These are phyloP conservation scores for Lachancea waltii DNA, from an alignment of 805 yeast genomes.

Conservation along the genomic window DNA sequence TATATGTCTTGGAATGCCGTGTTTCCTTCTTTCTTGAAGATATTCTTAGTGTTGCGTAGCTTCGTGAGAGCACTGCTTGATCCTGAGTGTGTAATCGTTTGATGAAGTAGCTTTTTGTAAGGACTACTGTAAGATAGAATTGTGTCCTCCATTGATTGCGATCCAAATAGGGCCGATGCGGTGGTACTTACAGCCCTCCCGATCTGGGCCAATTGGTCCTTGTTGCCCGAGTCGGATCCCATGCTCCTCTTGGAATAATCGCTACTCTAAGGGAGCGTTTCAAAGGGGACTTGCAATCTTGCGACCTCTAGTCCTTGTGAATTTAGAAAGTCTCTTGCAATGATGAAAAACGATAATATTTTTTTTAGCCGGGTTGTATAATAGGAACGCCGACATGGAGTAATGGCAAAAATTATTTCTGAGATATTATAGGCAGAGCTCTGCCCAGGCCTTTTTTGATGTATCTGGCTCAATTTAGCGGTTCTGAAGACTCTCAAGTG, in stretches of 20 bases:
- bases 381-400: too few relatives aligned
- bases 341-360: too few relatives aligned
- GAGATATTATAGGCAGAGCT: too few relatives aligned
- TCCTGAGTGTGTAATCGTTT: constrained; percentile 22
- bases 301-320: neutral
- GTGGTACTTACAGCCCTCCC: constrained; percentile 49
- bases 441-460: too few relatives aligned
- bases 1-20: constrained; percentile 25
- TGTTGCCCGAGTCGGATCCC: constrained; percentile 11
- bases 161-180: constrained; percentile 48
- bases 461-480: neutral
- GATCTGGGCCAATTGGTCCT: constrained; percentile 31
- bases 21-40: constrained; percentile 6
- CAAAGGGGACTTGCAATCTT: neutral
- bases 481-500: constrained; percentile 18
- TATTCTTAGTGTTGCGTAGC: constrained; percentile 7
- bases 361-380: too few relatives aligned
- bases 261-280: neutral
- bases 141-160: constrained; percentile 33
- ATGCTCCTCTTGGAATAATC: neutral
- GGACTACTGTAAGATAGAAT: constrained; percentile 29
- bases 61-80: constrained; percentile 14
- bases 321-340: too few relatives aligned
- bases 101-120: constrained; percentile 26
- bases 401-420: too few relatives aligned